A percentile compares a stretch with the other conserved stretches of the same genome.
These are phyloP conservation scores for Conoideocrella luteorostrata DNA, from an alignment of 2,329 filamentous ascomycete genomes.

Conservation along the genomic window DNA sequence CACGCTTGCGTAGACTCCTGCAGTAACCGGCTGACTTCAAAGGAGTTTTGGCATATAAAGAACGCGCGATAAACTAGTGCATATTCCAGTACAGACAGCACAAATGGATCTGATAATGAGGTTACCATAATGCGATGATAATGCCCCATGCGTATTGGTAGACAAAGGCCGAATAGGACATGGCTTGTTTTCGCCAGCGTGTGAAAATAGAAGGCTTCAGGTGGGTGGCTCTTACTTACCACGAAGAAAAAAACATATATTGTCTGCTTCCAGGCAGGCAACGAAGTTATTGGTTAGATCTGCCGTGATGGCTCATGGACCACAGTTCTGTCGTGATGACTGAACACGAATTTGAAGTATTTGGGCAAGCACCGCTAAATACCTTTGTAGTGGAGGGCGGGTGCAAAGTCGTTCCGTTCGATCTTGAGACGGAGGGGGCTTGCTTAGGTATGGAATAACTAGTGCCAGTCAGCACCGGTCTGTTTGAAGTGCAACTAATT, in stretches of 20 bases:
- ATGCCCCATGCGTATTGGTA: too few relatives aligned
- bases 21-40: constrained; percentile 80
- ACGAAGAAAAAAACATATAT: constrained; percentile 21
- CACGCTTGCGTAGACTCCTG: constrained; percentile 51
- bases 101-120: constrained; percentile 3
- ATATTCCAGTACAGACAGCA: constrained; percentile 23
- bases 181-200: too few relatives aligned
- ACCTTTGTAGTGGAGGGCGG: too few relatives aligned
- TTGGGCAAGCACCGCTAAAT: constrained; percentile 1
- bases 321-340: constrained; percentile 1
- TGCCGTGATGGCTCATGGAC: constrained; percentile 3
- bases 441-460: too few relatives aligned
- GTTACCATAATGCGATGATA: neutral
- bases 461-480: too few relatives aligned
- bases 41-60: constrained; percentile 45
- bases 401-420: too few relatives aligned
- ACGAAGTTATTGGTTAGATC: constrained; percentile 9
- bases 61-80: constrained; percentile 10
- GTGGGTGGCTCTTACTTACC: too few relatives aligned
- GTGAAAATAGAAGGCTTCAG: too few relatives aligned
- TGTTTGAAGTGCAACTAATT: too few relatives aligned
- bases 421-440: too few relatives aligned
- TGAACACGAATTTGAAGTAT: constrained; percentile 1
- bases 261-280: constrained; percentile 35
- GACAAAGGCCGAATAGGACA: too few relatives aligned